Percentiles rank a stretch among this genome's conserved stretches.
Evolutionary conservation across 164 flowering plant genomes (phyloP).

Genomic region (Nymphaea thermarum): DNA sequence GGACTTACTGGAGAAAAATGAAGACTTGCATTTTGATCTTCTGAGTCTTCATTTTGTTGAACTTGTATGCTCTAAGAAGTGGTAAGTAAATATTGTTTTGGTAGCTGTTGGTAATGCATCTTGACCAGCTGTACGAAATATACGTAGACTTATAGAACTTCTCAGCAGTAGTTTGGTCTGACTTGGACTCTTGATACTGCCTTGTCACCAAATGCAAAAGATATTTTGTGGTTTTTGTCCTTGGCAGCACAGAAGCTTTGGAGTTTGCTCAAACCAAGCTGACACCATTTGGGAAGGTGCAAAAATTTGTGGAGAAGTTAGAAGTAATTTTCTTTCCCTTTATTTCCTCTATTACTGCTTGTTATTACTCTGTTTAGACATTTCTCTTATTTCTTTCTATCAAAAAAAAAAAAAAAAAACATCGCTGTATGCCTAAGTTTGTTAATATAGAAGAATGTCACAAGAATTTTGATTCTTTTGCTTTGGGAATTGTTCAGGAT

Average conservation of each 20-base stretch:
- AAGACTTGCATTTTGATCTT: slow-evolving; percentile 91
- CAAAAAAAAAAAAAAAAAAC: background rate
- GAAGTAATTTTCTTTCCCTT: slow-evolving; percentile 33
- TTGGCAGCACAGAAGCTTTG: slow-evolving; percentile 91
- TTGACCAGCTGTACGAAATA: too few relatives aligned
- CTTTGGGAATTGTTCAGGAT: slow-evolving; percentile 36
- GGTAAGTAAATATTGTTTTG: slow-evolving; percentile 27
- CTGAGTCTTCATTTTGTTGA: slow-evolving; percentile 89
- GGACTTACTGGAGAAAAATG: slow-evolving; percentile 58
- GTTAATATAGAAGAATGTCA: background rate
- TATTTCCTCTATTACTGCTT: background rate
- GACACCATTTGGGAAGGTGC: slow-evolving; percentile 72
- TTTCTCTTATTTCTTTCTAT: background rate
- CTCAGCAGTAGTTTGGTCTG: too few relatives aligned
- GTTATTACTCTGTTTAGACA: background rate
- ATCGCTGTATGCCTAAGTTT: too few relatives aligned
- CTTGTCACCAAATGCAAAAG: background rate
- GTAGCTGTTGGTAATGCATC: background rate
- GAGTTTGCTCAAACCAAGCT: slow-evolving; percentile 76
- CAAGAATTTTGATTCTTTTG: background rate
- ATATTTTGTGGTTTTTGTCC: background rate
- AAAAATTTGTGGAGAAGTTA: slow-evolving; percentile 67
- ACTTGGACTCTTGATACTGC: too few relatives aligned
- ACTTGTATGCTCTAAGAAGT: slow-evolving; percentile 68
- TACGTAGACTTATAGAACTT: too few relatives aligned